Base-by-base conservation (phyloP, 805 yeast genomes). In the Pichia thaimueangensis region DNA sequence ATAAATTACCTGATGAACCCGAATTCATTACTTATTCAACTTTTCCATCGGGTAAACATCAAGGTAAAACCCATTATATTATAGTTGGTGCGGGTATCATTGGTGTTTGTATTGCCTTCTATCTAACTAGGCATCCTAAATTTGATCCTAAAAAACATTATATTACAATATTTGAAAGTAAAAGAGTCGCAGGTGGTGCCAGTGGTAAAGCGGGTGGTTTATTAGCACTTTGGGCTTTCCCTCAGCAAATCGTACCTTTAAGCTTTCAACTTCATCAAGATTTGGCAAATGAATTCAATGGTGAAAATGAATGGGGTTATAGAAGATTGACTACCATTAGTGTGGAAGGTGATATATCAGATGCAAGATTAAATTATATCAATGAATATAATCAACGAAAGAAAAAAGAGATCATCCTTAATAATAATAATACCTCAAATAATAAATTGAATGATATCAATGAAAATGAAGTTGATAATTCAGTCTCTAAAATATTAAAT, bases 151-250 rank as follows among this genome's bases (percentile, higher is more conserved):
- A 69, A 25, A 80, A 76, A 44, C 80, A 86, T 57, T 88, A 86
- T 55, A 85, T 91, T 49, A 85, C 96, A 6, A 74, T 91, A 16
- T 59, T 93, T 12, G 98, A 91, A 62, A 80, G 91, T 40, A 86
- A 86, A 48, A 71, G 95, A 54, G 95, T 94, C 6, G 98, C 97
- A 0, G 95, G 96, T 40, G 97, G 96, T 37, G 97, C 98, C 16
- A 77, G 87, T 32, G 98, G 98, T 42, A 93, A 91, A 56, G 97
- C 98, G 6, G 98, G 97, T 35, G 98, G 98, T 0, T 69, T 91
- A 38, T 65, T 91, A 39, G 97, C 97, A 1, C 73, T 85, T 19
- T 89, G 97, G 95, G 97, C 97, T 0, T 93, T 93, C 62, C 98
- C 98, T 0, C 88, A 83, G 53, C 96, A 86, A 60, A 78, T 91